A percentile compares a stretch with the other conserved stretches of the same genome.
Evolutionary conservation across 108 stramenopile genomes (phyloP).

Genomic region (Fistulifera pelliculosa): DNA sequence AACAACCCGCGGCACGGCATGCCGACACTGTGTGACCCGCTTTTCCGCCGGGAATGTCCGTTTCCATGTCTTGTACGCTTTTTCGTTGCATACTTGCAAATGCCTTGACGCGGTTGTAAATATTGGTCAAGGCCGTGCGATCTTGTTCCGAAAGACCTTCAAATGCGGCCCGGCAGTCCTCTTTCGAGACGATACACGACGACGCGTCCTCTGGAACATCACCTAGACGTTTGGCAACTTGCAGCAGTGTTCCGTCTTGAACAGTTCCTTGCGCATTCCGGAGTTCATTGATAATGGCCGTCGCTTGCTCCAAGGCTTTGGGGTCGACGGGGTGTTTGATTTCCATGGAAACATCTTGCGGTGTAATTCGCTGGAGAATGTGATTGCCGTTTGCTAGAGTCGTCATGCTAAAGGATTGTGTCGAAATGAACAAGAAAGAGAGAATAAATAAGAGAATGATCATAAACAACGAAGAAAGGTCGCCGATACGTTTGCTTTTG

Average conservation of each 20-base stretch:
- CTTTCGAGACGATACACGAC: conserved; percentile 36
- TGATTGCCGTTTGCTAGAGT: conserved; percentile 2
- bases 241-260: conserved; percentile 30
- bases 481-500: too few relatives aligned
- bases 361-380: conserved; percentile 51
- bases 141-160: conserved; percentile 44
- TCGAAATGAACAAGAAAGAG: too few relatives aligned
- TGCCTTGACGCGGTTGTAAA: conserved; percentile 66
- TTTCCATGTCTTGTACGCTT: conserved; percentile 72
- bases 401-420: conserved; percentile 1
- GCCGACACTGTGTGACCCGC: conserved; percentile 96
- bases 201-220: conserved; percentile 43
- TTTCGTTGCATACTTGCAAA: conserved; percentile 90
- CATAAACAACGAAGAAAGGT: too few relatives aligned
- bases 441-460: too few relatives aligned
- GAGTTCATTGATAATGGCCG: conserved; percentile 63
- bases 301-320: conserved; percentile 67
- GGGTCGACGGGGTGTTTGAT: conserved; percentile 88
- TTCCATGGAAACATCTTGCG: conserved; percentile 55
- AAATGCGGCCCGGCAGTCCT: conserved; percentile 59
- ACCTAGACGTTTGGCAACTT: conserved; percentile 56
- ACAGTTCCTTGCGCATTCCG: conserved; percentile 19
- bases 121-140: conserved; percentile 60
- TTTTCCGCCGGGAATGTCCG: conserved; percentile 91
- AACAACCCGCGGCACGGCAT: conserved; percentile 93